Evolutionary conservation across 2,329 filamentous ascomycete genomes (phyloP).

Genomic region (Aspergillus transmontanensis): DNA sequence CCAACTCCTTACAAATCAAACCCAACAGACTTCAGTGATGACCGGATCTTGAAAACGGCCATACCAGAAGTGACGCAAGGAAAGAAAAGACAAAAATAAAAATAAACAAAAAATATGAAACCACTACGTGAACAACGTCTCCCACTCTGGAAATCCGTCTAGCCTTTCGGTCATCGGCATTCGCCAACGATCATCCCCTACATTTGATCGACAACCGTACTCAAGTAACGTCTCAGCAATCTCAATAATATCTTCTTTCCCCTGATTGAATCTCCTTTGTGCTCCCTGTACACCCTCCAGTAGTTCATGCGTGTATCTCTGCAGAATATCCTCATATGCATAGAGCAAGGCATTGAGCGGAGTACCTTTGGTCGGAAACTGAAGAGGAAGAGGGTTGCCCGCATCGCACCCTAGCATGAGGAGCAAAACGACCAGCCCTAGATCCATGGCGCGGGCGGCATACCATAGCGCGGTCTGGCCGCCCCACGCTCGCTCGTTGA

Average conservation of each 20-base stretch:
- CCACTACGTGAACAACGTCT: background rate
- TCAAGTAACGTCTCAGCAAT: background rate
- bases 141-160: background rate
- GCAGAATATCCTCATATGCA: background rate
- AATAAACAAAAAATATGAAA: background rate
- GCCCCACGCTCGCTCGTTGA: background rate
- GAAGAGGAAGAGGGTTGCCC: background rate
- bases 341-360: background rate
- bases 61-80: too few relatives aligned
- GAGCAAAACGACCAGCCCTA: background rate
- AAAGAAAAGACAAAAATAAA: background rate
- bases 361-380: background rate
- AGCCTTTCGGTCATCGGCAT: background rate
- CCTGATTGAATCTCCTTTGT: background rate
- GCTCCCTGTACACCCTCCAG: background rate
- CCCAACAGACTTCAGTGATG: too few relatives aligned
- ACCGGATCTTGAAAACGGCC: too few relatives aligned
- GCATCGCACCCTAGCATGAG: background rate
- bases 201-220: background rate
- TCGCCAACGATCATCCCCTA: background rate
- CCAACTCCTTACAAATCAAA: background rate
- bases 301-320: background rate
- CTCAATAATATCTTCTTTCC: background rate
- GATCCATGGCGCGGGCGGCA: background rate
- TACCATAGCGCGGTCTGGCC: slow-evolving; percentile 1